These are phyloP conservation scores for Cyberlindnera petersonii DNA, from an alignment of 805 yeast species.

Conservation along the genomic window DNA sequence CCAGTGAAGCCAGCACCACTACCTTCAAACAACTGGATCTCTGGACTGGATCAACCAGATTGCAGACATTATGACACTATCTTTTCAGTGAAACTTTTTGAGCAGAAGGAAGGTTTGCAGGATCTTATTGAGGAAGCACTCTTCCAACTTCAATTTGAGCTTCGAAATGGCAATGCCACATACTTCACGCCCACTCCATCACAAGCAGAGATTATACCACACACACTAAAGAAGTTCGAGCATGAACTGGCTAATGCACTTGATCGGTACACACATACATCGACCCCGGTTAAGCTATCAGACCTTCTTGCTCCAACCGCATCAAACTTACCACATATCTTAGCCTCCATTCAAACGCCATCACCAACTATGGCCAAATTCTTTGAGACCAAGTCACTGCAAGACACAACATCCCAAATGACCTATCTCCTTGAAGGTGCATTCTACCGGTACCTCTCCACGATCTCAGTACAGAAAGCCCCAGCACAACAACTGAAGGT, in stretches of 20 bases:
- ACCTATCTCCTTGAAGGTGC: slow-evolving; percentile 16
- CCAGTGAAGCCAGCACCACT: not conserved
- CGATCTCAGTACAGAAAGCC: slow-evolving; percentile 10
- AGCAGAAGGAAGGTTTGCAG: not conserved
- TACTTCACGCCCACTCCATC: too few species aligned
- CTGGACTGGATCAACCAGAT: slow-evolving; percentile 1
- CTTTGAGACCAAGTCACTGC: slow-evolving; percentile 6
- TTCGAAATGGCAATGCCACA: too few species aligned
- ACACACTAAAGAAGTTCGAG: slow-evolving; percentile 6
- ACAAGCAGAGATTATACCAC: not conserved
- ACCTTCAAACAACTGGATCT: slow-evolving; percentile 10
- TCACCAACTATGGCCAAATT: slow-evolving; percentile 1
- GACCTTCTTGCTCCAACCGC: slow-evolving; percentile 8
- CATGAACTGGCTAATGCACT: slow-evolving; percentile 7
- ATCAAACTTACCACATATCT: slow-evolving; percentile 2
- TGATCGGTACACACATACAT: not conserved
- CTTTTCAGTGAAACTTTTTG: not conserved
- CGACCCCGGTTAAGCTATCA: not conserved
- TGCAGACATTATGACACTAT: not conserved
- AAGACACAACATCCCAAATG: slow-evolving; percentile 1
- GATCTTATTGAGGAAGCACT: slow-evolving; percentile 3
- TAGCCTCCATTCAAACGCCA: slow-evolving; percentile 1
- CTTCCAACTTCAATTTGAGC: slow-evolving; percentile 1
- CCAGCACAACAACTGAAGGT: slow-evolving; percentile 26
- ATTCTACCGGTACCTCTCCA: slow-evolving; percentile 4